Conservation (phyloP, 2,329 filamentous ascomycete genomes). For the Berkeleyomyces basicola region DNA sequence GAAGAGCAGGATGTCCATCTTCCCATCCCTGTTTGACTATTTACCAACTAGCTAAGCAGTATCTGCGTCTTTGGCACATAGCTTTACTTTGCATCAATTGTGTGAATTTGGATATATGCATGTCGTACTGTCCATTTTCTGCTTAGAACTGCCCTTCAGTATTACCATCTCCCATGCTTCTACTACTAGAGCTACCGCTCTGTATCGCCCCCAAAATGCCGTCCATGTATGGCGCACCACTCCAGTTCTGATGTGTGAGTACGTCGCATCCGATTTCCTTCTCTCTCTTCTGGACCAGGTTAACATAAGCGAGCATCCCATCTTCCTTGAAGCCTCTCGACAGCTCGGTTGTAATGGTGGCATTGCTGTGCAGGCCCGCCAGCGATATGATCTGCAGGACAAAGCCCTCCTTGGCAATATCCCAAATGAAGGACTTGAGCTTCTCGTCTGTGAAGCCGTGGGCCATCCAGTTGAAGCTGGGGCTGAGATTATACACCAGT, state of each 20-base stretch:
- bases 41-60: too few species aligned
- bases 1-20: neutral
- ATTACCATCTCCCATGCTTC: constrained; percentile 89
- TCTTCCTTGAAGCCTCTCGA: constrained; percentile 70
- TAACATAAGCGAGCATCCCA: constrained; percentile 96
- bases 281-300: constrained; percentile 73
- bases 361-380: constrained; percentile 49
- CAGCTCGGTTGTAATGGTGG: constrained; percentile 53
- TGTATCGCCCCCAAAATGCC: constrained; percentile 81
- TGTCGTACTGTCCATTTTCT: neutral
- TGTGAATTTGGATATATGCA: too few species aligned
- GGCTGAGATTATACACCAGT: constrained; percentile 89
- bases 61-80: neutral
- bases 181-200: constrained; percentile 74
- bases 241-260: constrained; percentile 88
- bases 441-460: constrained; percentile 77
- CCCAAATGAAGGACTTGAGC: constrained; percentile 88
- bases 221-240: constrained; percentile 56
- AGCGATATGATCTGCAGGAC: constrained; percentile 51
- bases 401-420: constrained; percentile 77
- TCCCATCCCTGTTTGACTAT: neutral
- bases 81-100: neutral
- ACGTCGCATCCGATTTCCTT: constrained; percentile 85
- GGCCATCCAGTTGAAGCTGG: constrained; percentile 97
- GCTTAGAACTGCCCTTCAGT: constrained; percentile 56